Conservation (phyloP, 768 basidiomycete species). For the Favolaschia claudopus region DNA sequence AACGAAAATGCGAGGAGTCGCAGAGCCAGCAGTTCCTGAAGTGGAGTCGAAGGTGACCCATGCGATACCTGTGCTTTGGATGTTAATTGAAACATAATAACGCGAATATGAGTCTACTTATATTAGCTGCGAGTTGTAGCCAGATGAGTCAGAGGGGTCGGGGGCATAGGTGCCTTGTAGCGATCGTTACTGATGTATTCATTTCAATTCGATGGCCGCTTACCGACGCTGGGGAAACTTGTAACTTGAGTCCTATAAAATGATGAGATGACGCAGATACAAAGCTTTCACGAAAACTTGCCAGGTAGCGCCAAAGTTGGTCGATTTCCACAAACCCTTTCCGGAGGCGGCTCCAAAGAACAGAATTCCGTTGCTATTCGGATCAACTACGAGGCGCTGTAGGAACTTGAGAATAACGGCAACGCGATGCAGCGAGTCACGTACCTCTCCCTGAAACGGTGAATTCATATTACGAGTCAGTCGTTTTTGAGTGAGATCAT, state of each 20-base stretch:
- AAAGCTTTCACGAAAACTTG: not conserved
- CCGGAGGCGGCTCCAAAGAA: slow-evolving; percentile 73
- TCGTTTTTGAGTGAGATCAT: not conserved
- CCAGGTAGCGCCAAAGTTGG: slow-evolving; percentile 63
- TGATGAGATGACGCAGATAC: not conserved
- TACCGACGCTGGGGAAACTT: slow-evolving; percentile 65
- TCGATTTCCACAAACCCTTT: slow-evolving; percentile 73
- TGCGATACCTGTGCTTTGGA: slow-evolving; percentile 47
- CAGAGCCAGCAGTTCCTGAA: slow-evolving; percentile 57
- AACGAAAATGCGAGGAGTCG: slow-evolving; percentile 72
- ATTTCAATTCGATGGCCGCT: too few relatives aligned
- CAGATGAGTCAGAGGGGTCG: slow-evolving; percentile 57
- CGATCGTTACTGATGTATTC: not conserved
- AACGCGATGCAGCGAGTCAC: slow-evolving; percentile 10
- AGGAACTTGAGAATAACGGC: too few relatives aligned
- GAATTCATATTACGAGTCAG: not conserved
- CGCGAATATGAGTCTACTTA: slow-evolving; percentile 38
- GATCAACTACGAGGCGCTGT: slow-evolving; percentile 69
- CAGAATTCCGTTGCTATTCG: slow-evolving; percentile 65
- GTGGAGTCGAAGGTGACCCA: slow-evolving; percentile 72
- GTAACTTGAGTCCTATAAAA: slow-evolving; percentile 55
- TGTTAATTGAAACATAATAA: not conserved
- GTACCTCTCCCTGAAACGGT: slow-evolving; percentile 57
- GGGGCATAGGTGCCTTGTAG: slow-evolving; percentile 57
- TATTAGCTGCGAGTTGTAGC: slow-evolving; percentile 50